Evolutionary conservation across 208 protist genomes (phyloP).

Genomic region (Tritrichomonas foetus): DNA sequence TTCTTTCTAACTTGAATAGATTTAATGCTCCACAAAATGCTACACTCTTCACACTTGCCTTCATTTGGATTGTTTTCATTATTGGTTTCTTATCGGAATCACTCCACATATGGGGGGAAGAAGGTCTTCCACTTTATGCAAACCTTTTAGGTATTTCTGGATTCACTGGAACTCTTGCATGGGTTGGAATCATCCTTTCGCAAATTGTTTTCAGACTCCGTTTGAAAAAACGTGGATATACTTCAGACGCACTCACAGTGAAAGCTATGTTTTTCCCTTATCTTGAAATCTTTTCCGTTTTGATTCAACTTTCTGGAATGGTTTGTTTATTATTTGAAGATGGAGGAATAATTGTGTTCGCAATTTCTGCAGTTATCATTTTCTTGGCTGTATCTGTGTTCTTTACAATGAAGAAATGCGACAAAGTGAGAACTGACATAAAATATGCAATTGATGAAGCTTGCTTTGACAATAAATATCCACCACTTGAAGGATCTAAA

Average conservation of each 20-base stretch:
- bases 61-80: conserved; percentile 30
- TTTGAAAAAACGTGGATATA: background rate
- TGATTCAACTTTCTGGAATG: background rate
- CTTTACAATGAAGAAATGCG: background rate
- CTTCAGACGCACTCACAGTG: background rate
- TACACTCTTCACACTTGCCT: background rate
- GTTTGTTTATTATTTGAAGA: background rate
- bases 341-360: background rate
- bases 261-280: background rate
- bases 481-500: background rate
- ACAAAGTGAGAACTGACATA: background rate
- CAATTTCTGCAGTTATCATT: background rate
- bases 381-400: background rate
- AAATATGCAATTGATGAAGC: background rate
- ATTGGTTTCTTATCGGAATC: background rate
- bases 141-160: background rate
- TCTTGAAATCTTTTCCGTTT: background rate
- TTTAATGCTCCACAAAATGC: background rate
- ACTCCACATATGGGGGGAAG: background rate
- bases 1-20: background rate
- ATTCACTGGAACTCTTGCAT: background rate
- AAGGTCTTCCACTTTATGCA: background rate
- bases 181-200: background rate
- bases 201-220: background rate
- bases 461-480: background rate